Percentiles rank a stretch among this genome's conserved stretches.
Conservation (phyloP, 2,329 filamentous ascomycete species). For the Botrytis aclada region DNA sequence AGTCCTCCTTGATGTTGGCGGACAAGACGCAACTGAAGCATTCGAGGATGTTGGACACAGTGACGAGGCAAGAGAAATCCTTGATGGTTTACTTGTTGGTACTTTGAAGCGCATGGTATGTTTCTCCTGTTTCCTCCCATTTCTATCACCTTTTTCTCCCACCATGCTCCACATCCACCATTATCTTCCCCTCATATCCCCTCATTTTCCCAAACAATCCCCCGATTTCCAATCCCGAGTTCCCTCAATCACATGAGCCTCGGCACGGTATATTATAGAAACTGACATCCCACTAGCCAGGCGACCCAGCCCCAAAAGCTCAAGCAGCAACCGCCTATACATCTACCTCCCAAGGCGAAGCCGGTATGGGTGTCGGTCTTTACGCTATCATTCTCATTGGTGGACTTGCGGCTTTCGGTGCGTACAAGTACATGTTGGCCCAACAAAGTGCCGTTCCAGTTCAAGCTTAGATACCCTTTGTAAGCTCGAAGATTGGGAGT, state of each 20-base stretch:
- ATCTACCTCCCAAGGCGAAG: constrained; percentile 41
- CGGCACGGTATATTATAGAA: neutral
- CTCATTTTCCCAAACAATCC: neutral
- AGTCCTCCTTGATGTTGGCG: constrained; percentile 91
- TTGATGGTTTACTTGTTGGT: constrained; percentile 73
- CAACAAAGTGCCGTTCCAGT: constrained; percentile 26
- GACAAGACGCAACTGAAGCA: constrained; percentile 94
- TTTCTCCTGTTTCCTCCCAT: constrained; percentile 21
- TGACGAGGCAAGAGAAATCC: constrained; percentile 94
- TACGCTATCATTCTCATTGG: constrained; percentile 80
- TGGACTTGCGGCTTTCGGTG: constrained; percentile 72
- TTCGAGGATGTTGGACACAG: constrained; percentile 99
- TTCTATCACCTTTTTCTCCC: constrained; percentile 14
- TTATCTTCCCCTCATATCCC: neutral
- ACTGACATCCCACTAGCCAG: constrained; percentile 49
- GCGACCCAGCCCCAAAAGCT: constrained; percentile 64
- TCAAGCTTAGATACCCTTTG: constrained; percentile 6
- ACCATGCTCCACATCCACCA: neutral
- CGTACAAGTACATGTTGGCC: constrained; percentile 77
- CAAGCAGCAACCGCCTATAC: constrained; percentile 49
- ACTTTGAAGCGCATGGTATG: constrained; percentile 76
- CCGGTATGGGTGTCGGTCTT: constrained; percentile 69
- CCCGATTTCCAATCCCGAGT: neutral
- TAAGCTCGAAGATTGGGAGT: neutral
- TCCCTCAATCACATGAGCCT: neutral